Percentiles rank a stretch among this genome's conserved stretches.
Conservation (phyloP, 306 rosid genomes). For the Quercus gilva region DNA sequence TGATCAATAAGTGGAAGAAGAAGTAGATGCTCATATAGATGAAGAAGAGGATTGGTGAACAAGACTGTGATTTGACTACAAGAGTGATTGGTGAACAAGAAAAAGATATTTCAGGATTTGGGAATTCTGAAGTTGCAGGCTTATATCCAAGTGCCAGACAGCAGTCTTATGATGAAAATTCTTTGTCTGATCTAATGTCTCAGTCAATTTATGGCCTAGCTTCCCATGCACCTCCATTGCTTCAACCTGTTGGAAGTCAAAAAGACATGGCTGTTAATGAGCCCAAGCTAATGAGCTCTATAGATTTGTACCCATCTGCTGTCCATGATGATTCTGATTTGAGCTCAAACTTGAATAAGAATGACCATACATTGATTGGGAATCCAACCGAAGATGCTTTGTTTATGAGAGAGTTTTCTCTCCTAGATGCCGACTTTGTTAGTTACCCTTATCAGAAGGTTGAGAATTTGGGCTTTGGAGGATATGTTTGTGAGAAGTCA, state of each 20-base stretch:
- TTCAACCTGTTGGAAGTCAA: constrained; percentile 33
- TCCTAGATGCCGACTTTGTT: constrained; percentile 42
- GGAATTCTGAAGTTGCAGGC: constrained; percentile 34
- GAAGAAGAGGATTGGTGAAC: background rate
- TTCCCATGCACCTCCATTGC: constrained; percentile 29
- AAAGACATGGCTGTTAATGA: constrained; percentile 28
- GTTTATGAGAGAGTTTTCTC: constrained; percentile 34
- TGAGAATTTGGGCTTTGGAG: constrained; percentile 36
- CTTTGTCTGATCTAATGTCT: constrained; percentile 31
- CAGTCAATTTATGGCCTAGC: constrained; percentile 31
- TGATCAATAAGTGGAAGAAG: no score
- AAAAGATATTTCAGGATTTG: constrained; percentile 22
- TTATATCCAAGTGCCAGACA: constrained; percentile 28
- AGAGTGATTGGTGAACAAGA: constrained; percentile 31
- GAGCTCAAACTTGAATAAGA: constrained; percentile 31
- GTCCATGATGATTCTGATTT: constrained; percentile 27
- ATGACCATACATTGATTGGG: constrained; percentile 20
- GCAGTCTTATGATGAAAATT: constrained; percentile 22
- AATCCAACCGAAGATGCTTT: constrained; percentile 29
- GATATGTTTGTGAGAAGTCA: constrained; percentile 23
- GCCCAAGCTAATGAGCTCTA: constrained; percentile 27
- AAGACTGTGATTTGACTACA: constrained; percentile 36
- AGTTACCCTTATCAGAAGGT: constrained; percentile 29
- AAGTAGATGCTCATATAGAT: no score
- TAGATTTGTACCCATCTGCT: constrained; percentile 29